These are phyloP conservation scores for Podospora pseudoanserina DNA, from an alignment of 495 filamentous ascomycete genomes.

Conservation along the genomic window DNA sequence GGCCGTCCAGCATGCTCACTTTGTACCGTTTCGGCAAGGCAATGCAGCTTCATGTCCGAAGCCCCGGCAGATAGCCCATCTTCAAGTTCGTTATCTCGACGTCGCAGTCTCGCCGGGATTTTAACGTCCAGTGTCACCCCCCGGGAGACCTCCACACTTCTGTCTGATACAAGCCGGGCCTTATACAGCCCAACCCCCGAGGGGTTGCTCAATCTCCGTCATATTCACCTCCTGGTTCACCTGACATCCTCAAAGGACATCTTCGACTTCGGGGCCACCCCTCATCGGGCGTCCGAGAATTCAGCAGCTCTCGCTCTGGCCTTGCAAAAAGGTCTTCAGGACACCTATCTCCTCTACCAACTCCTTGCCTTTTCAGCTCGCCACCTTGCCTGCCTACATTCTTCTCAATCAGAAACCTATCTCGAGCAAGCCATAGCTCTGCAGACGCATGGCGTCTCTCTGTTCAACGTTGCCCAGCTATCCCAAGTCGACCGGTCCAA, in stretches of 20 bases:
- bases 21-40: neutral
- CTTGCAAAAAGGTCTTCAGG: neutral
- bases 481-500: neutral
- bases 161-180: neutral
- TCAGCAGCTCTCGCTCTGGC: neutral
- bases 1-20: neutral
- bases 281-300: neutral
- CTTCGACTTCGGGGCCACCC: neutral
- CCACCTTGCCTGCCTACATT: neutral
- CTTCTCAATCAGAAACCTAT: neutral
- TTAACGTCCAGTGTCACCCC: neutral
- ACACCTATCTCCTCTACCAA: neutral
- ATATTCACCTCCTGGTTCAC: neutral
- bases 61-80: neutral
- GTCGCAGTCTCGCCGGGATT: neutral
- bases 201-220: neutral
- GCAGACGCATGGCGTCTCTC: neutral
- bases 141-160: neutral
- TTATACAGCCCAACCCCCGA: neutral
- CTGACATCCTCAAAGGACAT: neutral
- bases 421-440: slow-evolving; percentile 2
- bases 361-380: neutral
- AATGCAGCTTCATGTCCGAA: neutral
- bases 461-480: neutral
- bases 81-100: neutral